Percentiles rank a stretch among this genome's conserved stretches.
phyloP scores from a whole-genome alignment of 1,284 basidiomycete genomes.

The Xerocomus cyaneibrunnescens region DNA sequence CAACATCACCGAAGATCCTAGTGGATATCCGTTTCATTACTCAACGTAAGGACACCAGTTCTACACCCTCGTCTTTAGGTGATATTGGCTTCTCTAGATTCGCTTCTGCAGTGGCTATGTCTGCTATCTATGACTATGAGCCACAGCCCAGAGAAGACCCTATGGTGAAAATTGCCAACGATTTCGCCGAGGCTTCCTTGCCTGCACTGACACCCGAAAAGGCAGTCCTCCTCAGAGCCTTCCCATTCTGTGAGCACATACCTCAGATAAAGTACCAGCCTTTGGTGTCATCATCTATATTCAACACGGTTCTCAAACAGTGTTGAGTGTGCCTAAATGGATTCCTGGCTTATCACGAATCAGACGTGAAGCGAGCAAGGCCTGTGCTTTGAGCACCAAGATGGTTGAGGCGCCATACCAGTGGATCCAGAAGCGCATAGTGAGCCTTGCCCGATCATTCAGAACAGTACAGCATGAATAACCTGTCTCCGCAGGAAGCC shows the following conservation, averaged over 20 bases:
- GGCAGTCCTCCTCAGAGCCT: slow-evolving; percentile 4
- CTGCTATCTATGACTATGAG: slow-evolving; percentile 1
- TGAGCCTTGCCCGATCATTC: background rate
- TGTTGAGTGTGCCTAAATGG: slow-evolving; percentile 20
- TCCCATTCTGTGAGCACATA: slow-evolving; percentile 16
- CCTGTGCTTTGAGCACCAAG: background rate
- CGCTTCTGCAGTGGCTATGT: background rate
- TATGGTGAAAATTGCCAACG: background rate
- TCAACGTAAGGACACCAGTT: background rate
- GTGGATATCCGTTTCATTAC: background rate
- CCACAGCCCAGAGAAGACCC: background rate
- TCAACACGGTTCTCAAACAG: background rate
- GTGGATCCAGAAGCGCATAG: slow-evolving; percentile 8
- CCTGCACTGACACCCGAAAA: background rate
- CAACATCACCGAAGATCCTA: background rate
- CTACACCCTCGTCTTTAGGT: no score
- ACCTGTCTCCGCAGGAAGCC: background rate
- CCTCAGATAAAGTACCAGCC: no score
- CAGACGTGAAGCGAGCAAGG: slow-evolving; percentile 1
- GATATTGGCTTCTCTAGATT: background rate
- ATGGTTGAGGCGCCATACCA: slow-evolving; percentile 8
- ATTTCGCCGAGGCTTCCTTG: background rate
- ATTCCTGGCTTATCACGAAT: slow-evolving; percentile 5
- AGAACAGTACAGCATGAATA: no score
- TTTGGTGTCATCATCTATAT: no score